Evolutionary conservation across 805 yeast genomes (phyloP), one percentile per base, ranked within the genome.

Genomic region (Saccharomycopsis schoenii): DNA sequence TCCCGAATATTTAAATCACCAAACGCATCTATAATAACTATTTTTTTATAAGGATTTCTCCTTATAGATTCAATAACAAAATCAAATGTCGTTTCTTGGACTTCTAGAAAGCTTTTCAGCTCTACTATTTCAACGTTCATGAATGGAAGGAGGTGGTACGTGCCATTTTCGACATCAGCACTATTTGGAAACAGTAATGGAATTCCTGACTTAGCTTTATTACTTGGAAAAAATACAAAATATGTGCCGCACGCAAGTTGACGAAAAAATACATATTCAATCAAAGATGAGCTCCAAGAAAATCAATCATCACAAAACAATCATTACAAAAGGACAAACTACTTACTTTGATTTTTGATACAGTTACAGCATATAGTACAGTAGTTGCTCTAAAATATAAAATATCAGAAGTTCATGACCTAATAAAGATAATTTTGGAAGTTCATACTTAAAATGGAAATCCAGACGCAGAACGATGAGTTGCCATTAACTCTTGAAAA

Each of bases 401-500:
- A 25, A 9, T 19, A 25, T 3, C 2, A 19, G 24, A 25, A 17
- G 21, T n/a, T 6, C 11, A 24, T 15, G 19, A 24, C n/a, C 21
- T 11, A 15, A 25, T 5, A n/a, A 21, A 51, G 15, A 25, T 29
- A 29, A 29, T 4, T 4, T 29, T 6, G 6, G 34, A 29, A 29
- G 3, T 29, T 29, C 3, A 29, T 29, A 29, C 6, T 29, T 6
- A 21, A 52, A 52, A 36, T 34, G 41, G 36, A 52, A n/a, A 36
- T 17, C 6, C 40, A 52, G 24, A 39, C 9, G 4, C n/a, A 52
- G 24, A 17, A 52, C n/a, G 56, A 14, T 25, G 56, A 52, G n/a
- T 39, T 63, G 10, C 62, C 58, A 11, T 58, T 61, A 19, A 63
- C 64, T 12, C 60, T 61, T 21, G 19, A 47, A 14, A 63, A 61